Evolutionary conservation across 257 asterid genomes (phyloP).

Genomic region (Solanum virginianum): DNA sequence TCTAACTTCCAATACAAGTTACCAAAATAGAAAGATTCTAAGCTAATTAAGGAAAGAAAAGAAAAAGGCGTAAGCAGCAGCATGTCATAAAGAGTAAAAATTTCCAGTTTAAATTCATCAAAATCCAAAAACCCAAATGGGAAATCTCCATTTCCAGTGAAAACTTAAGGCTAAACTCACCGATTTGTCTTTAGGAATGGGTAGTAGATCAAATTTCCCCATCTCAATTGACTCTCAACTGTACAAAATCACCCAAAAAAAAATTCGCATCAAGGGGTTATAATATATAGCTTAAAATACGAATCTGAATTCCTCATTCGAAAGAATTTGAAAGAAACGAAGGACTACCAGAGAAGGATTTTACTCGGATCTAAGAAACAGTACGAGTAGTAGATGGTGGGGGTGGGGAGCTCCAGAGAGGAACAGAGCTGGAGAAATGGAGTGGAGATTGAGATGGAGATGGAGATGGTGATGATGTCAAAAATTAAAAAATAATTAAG

Average conservation of each 20-base stretch:
- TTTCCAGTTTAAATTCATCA: background rate
- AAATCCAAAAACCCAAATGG: background rate
- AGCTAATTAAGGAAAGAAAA: background rate
- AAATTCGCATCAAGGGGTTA: background rate
- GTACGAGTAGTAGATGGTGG: background rate
- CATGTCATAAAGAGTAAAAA: background rate
- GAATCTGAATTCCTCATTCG: background rate
- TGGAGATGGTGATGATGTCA: background rate
- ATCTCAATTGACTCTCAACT: constrained; percentile 33
- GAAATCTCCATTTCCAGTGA: background rate
- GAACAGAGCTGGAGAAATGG: constrained; percentile 1
- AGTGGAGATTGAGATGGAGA: background rate
- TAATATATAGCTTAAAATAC: background rate
- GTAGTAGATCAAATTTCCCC: constrained; percentile 89
- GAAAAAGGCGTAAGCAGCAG: background rate
- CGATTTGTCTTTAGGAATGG: constrained; percentile 72
- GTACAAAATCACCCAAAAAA: constrained; percentile 8
- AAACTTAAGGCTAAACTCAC: constrained; percentile 27
- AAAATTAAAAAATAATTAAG: background rate
- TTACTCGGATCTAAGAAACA: background rate
- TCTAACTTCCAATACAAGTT: background rate
- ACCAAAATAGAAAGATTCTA: background rate
- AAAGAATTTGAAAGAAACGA: background rate
- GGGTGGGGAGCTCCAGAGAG: background rate
- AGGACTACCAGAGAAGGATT: background rate